Percentiles rank a stretch among this genome's conserved stretches.
Conservation (phyloP, 2,329 filamentous ascomycete species). For the Acarospora socialis region DNA sequence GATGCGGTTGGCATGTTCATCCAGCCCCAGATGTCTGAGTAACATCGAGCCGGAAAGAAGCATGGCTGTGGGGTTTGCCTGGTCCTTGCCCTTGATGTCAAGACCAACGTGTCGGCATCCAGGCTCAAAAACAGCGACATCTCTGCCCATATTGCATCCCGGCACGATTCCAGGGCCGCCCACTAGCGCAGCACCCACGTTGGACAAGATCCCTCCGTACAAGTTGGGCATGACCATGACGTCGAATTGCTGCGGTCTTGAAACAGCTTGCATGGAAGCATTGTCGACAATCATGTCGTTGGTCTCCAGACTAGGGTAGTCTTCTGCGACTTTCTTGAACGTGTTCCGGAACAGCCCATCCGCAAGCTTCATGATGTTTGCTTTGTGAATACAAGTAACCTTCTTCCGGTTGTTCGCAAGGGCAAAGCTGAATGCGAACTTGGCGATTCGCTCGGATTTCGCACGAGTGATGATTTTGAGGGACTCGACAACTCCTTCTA, state of each 20-base stretch:
- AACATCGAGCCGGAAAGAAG: slow-evolving; percentile 95
- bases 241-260: slow-evolving; percentile 92
- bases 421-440: slow-evolving; percentile 96
- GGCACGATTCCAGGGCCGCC: slow-evolving; percentile 94
- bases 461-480: slow-evolving; percentile 99
- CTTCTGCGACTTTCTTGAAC: slow-evolving; percentile 82
- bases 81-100: slow-evolving; percentile 98
- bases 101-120: slow-evolving; percentile 98
- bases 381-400: slow-evolving; percentile 99
- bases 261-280: slow-evolving; percentile 98
- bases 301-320: slow-evolving; percentile 88
- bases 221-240: slow-evolving; percentile 99
- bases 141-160: slow-evolving; percentile 98
- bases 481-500: slow-evolving; percentile 90
- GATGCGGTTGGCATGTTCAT: slow-evolving; percentile 97
- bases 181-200: slow-evolving; percentile 93
- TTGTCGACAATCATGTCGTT: slow-evolving; percentile 99
- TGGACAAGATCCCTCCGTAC: slow-evolving; percentile 97
- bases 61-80: slow-evolving; percentile 94
- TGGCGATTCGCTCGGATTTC: slow-evolving; percentile 98
- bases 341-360: slow-evolving; percentile 98
- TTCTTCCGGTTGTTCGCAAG: slow-evolving; percentile 98
- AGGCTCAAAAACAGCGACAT: slow-evolving; percentile 96
- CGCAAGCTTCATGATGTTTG: slow-evolving; percentile 99
- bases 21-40: slow-evolving; percentile 87